A percentile compares a stretch with the other conserved stretches of the same genome.
These are phyloP conservation scores for Leccinum incarnatum DNA, from an alignment of 768 basidiomycete species.

Conservation along the genomic window DNA sequence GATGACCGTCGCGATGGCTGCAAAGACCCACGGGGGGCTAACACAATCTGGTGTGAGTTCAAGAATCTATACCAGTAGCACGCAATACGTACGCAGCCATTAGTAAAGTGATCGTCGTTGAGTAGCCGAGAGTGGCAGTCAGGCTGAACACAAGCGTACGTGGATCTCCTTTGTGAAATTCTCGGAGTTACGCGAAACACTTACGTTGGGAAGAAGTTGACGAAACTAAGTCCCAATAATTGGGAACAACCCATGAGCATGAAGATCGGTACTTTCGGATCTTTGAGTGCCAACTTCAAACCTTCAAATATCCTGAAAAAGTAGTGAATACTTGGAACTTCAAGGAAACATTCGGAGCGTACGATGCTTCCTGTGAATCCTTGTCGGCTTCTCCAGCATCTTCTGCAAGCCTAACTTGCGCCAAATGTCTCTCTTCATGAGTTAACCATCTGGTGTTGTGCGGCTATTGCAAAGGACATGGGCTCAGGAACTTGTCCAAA, in stretches of 20 bases:
- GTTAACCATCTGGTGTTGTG: conserved; percentile 62
- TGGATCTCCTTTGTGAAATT: background rate
- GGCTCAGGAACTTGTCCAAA: background rate
- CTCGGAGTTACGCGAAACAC: conserved; percentile 6
- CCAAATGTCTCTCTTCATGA: conserved; percentile 50
- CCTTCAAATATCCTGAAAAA: conserved; percentile 45
- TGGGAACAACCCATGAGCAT: conserved; percentile 49
- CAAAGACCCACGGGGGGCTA: conserved; percentile 65
- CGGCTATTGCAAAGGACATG: conserved; percentile 36
- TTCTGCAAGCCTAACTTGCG: conserved; percentile 65
- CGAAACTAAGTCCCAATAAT: conserved; percentile 55
- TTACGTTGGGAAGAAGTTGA: conserved; percentile 58
- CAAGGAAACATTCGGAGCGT: background rate
- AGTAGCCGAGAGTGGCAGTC: conserved; percentile 59
- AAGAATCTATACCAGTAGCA: background rate
- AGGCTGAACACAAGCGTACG: conserved; percentile 34
- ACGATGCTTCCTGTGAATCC: conserved; percentile 32
- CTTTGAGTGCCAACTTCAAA: conserved; percentile 53
- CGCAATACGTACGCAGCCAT: conserved; percentile 50
- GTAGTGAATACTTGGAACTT: background rate
- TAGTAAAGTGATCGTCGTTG: conserved; percentile 56
- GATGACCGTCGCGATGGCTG: conserved; percentile 45
- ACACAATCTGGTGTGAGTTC: background rate
- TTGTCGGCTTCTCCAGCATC: conserved; percentile 67
- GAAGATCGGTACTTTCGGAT: conserved; percentile 53